These are phyloP conservation scores for Plasmopara viticola DNA, from an alignment of 352 stramenopile species.

Conservation along the genomic window DNA sequence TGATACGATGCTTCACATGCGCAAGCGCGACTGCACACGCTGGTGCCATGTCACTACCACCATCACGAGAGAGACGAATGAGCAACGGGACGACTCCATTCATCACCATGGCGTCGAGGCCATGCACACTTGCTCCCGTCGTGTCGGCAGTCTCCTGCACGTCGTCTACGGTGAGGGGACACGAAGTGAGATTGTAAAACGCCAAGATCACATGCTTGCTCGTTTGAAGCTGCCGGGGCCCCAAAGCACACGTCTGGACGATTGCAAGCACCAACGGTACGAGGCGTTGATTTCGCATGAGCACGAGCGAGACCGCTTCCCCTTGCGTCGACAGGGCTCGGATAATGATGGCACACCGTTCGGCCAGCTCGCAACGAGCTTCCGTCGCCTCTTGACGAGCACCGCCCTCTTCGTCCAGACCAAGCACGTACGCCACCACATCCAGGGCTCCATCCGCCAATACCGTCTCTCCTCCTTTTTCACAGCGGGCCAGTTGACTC, in stretches of 20 bases:
- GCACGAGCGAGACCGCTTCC: constrained; percentile 32
- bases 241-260: constrained; percentile 23
- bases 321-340: constrained; percentile 51
- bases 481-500: constrained; percentile 54
- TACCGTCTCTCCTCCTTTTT: constrained; percentile 36
- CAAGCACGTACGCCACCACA: constrained; percentile 38
- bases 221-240: constrained; percentile 33
- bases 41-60: constrained; percentile 53
- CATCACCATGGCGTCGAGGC: constrained; percentile 45
- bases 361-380: constrained; percentile 33
- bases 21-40: constrained; percentile 62
- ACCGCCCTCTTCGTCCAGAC: constrained; percentile 10
- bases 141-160: not conserved
- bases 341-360: constrained; percentile 66
- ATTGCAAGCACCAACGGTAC: constrained; percentile 44
- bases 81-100: constrained; percentile 52
- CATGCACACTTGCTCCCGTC: constrained; percentile 13
- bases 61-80: constrained; percentile 46
- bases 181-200: constrained; percentile 69
- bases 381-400: constrained; percentile 18
- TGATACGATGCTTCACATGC: constrained; percentile 72
- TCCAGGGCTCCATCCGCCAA: constrained; percentile 54
- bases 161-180: constrained; percentile 23
- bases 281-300: constrained; percentile 50
- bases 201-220: constrained; percentile 56